Conservation (phyloP, 2,329 filamentous ascomycete species). For the Colletotrichum simmondsii region DNA sequence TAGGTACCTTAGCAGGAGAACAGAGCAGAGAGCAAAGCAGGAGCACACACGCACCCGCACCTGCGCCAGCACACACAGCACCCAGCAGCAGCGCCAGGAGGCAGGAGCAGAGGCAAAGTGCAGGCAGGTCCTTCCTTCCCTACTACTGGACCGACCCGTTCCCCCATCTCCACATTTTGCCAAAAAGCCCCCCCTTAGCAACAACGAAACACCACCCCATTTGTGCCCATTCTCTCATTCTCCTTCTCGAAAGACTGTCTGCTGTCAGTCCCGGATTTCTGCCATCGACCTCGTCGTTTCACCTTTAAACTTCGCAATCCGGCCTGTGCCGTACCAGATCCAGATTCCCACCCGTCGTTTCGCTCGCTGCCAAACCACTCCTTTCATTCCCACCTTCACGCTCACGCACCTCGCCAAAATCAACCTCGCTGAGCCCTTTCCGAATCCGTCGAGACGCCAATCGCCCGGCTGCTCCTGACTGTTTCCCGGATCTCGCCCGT, state of each 20-base stretch:
- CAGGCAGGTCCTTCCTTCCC: background rate
- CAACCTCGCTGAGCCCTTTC: constrained; percentile 8
- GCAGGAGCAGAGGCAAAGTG: background rate
- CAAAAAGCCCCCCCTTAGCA: constrained; percentile 35
- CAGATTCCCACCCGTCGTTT: constrained; percentile 31
- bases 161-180: constrained; percentile 35
- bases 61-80: background rate
- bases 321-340: constrained; percentile 34
- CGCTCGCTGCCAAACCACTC: constrained; percentile 25
- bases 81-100: background rate
- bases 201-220: constrained; percentile 33
- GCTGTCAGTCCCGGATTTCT: constrained; percentile 35
- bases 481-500: constrained; percentile 16
- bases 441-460: constrained; percentile 13
- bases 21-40: background rate
- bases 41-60: background rate
- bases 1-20: background rate
- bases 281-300: constrained; percentile 35
- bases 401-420: constrained; percentile 1
- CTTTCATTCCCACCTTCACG: background rate
- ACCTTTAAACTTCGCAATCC: constrained; percentile 35
- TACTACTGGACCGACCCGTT: constrained; percentile 28
- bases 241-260: constrained; percentile 35
- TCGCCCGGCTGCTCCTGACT: constrained; percentile 7
- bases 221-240: constrained; percentile 27